Base-by-base conservation (phyloP, 768 basidiomycete genomes). In the Inosperma sp. region DNA sequence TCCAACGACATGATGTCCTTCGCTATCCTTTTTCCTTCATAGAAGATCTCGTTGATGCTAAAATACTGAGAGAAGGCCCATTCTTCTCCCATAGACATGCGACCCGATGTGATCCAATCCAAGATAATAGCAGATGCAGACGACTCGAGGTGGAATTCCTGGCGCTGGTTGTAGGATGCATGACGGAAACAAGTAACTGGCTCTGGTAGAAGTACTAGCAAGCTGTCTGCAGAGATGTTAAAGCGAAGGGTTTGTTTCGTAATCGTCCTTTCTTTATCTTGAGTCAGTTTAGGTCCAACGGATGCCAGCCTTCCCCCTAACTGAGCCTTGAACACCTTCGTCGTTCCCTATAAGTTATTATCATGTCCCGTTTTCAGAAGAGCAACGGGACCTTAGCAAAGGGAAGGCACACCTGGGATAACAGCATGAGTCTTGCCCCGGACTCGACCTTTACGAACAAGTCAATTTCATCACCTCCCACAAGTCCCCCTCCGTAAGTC, bases 61-160 rank as follows among this genome's bases (percentile, higher is more conserved):
- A 84, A 80, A 65, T 95, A 97, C 52, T 79, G 74, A 43, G 86
- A 80, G 65, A 97, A 94, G 3, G 66, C 82, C 95, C 95, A 98
- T 45, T 89, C 84, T 62, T 98, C 95, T 25, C 88, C 88, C 21
- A 82, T 73, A 7, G 83, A 77, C 63, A 81, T 83, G 29, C 95
- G 80, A 9, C 95, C 95, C 3, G 89, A 88, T 1, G 93, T 96
- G 51, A 92, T 71, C 91, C 93, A 96, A 64, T 97, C 95, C 13
- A 98, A 77, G 1, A 94, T 66, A 34, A 90, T 76, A 7, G 84
- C 70, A 10, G 86, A 88, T 7, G 85, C 77, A 35, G 73, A 74
- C 8, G 59, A 59, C 7, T 75, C 74, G 29, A 96, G 74, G 48
- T 73, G 69, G 68, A 97, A 93, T 34, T 74, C 82, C 72, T 98